These are phyloP conservation scores for Ensete ventricosum DNA, from an alignment of 176 grass and related monocot species.

Conservation along the genomic window DNA sequence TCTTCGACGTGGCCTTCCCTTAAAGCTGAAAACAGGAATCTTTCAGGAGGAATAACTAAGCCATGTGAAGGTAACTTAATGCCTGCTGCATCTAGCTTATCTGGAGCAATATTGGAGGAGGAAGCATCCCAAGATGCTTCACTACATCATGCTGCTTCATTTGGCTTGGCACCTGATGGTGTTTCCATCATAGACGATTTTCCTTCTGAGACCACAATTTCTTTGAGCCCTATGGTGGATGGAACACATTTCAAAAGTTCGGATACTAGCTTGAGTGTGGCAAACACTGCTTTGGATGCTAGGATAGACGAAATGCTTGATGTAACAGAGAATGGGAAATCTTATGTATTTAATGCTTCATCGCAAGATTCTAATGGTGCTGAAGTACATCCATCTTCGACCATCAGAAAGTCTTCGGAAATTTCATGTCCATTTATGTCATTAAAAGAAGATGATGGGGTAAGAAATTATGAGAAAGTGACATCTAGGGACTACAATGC, in stretches of 20 bases:
- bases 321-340: not conserved
- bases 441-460: slow-evolving; percentile 9
- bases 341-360: not conserved
- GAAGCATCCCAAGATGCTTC: not conserved
- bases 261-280: not conserved
- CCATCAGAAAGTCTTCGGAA: not conserved
- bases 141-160: not conserved
- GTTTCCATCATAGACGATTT: not conserved
- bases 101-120: not conserved
- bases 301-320: not conserved
- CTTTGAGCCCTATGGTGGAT: slow-evolving; percentile 6
- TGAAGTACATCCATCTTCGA: not conserved
- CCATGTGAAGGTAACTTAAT: not conserved
- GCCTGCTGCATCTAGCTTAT: not conserved
- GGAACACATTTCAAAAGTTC: not conserved
- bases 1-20: not conserved
- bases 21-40: not conserved
- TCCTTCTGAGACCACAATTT: not conserved
- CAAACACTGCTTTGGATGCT: not conserved
- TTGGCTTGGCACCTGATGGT: not conserved
- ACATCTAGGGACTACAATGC: slow-evolving; percentile 28
- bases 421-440: not conserved
- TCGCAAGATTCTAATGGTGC: not conserved
- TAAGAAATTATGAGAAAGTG: slow-evolving; percentile 39
- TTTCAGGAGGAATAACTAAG: not conserved